phyloP scores from a whole-genome alignment of 1,284 basidiomycete species.

The Garcileccinum viscosum region DNA sequence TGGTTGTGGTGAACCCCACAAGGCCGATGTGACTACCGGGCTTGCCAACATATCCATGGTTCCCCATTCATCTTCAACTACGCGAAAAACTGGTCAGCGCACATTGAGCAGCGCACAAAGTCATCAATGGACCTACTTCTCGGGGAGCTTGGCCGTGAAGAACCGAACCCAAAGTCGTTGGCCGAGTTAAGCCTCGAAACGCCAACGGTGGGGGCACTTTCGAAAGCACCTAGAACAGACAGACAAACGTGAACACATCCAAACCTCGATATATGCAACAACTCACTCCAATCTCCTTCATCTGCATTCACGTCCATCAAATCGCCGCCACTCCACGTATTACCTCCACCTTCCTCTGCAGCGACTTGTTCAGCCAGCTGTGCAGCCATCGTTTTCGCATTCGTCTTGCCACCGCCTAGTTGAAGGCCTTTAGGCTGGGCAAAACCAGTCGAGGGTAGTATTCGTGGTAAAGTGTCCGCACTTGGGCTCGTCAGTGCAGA shows the following conservation, averaged over 20 bases:
- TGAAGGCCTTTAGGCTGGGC: constrained; percentile 66
- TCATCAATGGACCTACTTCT: constrained; percentile 17
- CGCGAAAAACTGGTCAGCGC: not conserved
- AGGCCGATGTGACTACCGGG: constrained; percentile 2
- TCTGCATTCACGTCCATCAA: constrained; percentile 92
- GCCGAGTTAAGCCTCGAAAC: constrained; percentile 36
- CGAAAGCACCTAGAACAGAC: constrained; percentile 72
- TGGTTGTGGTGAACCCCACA: constrained; percentile 28
- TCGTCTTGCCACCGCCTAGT: constrained; percentile 63
- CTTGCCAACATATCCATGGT: constrained; percentile 20
- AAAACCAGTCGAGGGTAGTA: constrained; percentile 15
- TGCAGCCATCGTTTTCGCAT: constrained; percentile 48
- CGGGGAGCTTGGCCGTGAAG: constrained; percentile 20
- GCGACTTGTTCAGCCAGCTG: constrained; percentile 66
- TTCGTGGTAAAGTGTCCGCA: constrained; percentile 16
- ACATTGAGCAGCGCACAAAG: not conserved
- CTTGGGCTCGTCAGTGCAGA: constrained; percentile 18
- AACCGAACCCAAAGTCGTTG: constrained; percentile 29
- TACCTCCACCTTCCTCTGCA: constrained; percentile 53
- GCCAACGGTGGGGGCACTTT: constrained; percentile 60
- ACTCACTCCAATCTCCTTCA: constrained; percentile 89
- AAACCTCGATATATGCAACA: not conserved
- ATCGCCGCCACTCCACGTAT: constrained; percentile 76
- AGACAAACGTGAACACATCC: constrained; percentile 3
- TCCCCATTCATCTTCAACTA: constrained; percentile 32